These are phyloP conservation scores for Tephrocybe rancida DNA, from an alignment of 768 basidiomycete species.

Conservation along the genomic window DNA sequence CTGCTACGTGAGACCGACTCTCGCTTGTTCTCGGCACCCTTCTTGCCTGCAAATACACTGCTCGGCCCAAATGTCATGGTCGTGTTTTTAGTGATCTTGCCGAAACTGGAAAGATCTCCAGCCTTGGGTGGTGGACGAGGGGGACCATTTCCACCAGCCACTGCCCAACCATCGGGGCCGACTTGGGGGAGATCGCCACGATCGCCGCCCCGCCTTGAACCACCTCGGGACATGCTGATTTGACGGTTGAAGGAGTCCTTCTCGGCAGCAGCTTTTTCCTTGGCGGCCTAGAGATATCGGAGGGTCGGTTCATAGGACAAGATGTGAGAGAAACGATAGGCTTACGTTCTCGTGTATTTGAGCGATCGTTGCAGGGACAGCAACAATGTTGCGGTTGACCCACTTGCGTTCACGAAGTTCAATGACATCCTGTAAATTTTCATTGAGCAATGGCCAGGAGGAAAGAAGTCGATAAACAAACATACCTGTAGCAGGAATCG, in stretches of 20 bases:
- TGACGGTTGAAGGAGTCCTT: slow-evolving; percentile 62
- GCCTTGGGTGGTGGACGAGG: slow-evolving; percentile 71
- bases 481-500: slow-evolving; percentile 93
- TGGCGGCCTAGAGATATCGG: slow-evolving; percentile 59
- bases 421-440: slow-evolving; percentile 72
- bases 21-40: slow-evolving; percentile 65
- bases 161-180: slow-evolving; percentile 89
- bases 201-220: slow-evolving; percentile 85
- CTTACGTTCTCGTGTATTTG: slow-evolving; percentile 85
- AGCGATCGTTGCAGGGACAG: slow-evolving; percentile 86
- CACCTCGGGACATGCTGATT: slow-evolving; percentile 85
- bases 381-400: slow-evolving; percentile 69
- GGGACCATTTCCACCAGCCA: slow-evolving; percentile 53
- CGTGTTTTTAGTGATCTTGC: slow-evolving; percentile 73
- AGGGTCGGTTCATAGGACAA: slow-evolving; percentile 4
- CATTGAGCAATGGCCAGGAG: slow-evolving; percentile 10
- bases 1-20: slow-evolving; percentile 79
- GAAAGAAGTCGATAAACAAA: slow-evolving; percentile 8
- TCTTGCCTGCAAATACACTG: slow-evolving; percentile 80
- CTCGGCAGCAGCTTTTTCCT: slow-evolving; percentile 72
- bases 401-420: slow-evolving; percentile 87
- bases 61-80: slow-evolving; percentile 83
- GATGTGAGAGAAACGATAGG: slow-evolving; percentile 16
- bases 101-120: slow-evolving; percentile 86
- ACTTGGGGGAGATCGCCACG: slow-evolving; percentile 58